phyloP scores from a whole-genome alignment of 2,329 filamentous ascomycete species.

The Xylariaceae sp. region DNA sequence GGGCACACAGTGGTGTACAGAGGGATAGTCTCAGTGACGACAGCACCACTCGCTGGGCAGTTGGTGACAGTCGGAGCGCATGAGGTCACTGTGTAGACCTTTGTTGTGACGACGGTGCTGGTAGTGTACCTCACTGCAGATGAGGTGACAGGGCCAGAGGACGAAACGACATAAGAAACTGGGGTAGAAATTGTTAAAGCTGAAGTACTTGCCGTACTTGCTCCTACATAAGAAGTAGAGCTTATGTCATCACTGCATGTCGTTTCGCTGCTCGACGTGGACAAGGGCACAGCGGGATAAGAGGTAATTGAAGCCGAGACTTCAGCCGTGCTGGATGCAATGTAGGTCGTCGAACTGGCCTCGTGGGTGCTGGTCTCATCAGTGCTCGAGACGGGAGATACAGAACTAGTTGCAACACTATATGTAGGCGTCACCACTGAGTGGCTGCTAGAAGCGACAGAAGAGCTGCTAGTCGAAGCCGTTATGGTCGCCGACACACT shows the following conservation, averaged over 20 bases:
- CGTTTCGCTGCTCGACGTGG: not conserved
- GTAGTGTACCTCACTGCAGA: slow-evolving; percentile 28
- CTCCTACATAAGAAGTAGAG: not conserved
- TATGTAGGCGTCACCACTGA: slow-evolving; percentile 4
- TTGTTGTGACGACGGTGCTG: slow-evolving; percentile 40
- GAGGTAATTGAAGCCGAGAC: too few species aligned
- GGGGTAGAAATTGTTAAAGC: too few species aligned
- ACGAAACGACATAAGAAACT: not conserved
- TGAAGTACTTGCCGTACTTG: slow-evolving; percentile 8
- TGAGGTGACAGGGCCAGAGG: slow-evolving; percentile 2
- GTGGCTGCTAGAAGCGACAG: not conserved
- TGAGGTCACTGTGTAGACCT: slow-evolving; percentile 37
- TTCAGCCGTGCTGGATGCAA: too few species aligned
- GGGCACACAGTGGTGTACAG: slow-evolving; percentile 53
- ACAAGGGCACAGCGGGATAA: too few species aligned
- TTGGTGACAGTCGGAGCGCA: slow-evolving; percentile 41
- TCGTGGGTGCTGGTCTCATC: too few species aligned
- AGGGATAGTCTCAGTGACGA: slow-evolving; percentile 50
- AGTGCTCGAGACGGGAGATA: too few species aligned
- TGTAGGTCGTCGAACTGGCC: too few species aligned
- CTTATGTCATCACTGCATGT: slow-evolving; percentile 1
- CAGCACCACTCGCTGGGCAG: slow-evolving; percentile 46
- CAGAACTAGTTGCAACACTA: slow-evolving; percentile 6
- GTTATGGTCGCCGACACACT: too few species aligned
- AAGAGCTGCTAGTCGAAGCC: not conserved